Base-by-base conservation (phyloP, 1,284 basidiomycete genomes). In the Fomitopsis schrenkii region DNA sequence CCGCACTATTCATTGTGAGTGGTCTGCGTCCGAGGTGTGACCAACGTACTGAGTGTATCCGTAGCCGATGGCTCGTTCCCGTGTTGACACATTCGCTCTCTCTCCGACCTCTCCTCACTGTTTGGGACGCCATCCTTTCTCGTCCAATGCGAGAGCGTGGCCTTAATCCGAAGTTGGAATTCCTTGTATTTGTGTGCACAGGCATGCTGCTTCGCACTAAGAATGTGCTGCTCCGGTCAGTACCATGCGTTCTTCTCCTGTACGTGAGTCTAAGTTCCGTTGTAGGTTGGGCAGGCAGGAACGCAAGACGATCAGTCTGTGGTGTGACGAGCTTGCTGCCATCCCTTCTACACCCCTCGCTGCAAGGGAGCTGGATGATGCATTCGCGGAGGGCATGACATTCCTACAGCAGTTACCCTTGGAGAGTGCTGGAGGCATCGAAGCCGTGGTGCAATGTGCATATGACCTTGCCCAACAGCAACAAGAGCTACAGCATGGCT, bases 1-100 rank as follows among this genome's bases (percentile, higher is more conserved):
- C 91, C 91, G 1, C 89, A 93, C 73, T 93, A 90, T 72, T 91
- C 91, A 57, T 89, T 88, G 90, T 92, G 72, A 64, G 90, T 77
- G 7, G 41, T n/a, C 9, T 35, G 19, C 44, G 8, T 52, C 35
- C 8, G 40, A 55, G 22, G 10, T 36, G 52, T 58, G 54, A 52
- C 26, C 28, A 15, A 59, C 40, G 38, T 53, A 44, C 62, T 71
- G 41, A 66, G 6, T 36, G 44, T 17, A 7, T 42, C 33, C 63
- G 26, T 61, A 92, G 90, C 73, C 87, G 85, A 52, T 93, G 90
- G 90, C 76, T 93, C 10, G 83, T 88, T n/a, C 83, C 89, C 10
- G 68, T 93, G 8, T 74, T 93, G 26, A 82, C 88, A 0, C 90
- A 91, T 66, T 88, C 90, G 0, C 71, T 93, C 17, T 87, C 90